Base-by-base conservation (phyloP, 306 rosid species). In the Vicia villosa region DNA sequence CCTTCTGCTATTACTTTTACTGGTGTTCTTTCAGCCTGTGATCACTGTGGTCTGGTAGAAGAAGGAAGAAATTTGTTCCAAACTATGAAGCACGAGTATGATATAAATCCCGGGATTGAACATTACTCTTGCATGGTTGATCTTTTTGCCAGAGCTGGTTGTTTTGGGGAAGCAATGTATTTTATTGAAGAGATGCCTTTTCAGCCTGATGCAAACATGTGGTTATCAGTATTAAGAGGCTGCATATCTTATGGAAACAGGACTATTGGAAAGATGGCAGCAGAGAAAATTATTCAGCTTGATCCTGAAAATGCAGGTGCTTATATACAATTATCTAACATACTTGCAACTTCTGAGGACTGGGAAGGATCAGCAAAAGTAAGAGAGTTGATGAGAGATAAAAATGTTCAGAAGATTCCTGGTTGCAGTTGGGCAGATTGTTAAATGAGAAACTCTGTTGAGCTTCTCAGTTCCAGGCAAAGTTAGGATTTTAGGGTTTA, bases 291-390 rank as follows among this genome's bases (percentile, higher is more conserved):
- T 63, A 63, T 90, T 70, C 77, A 73, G 83, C 83, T 88, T 71
- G 92, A 88, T 70, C 83, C 92, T 40, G 77, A 68, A 52, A 84
- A 86, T 72, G 57, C 92, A 7, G 83, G 88, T 68, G 92, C 92
- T 78, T 88, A 84, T 52, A 81, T 88, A 54, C 97, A 91, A 32
- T 55, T 91, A 58, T 88, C 95, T 36, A 91, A 85, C 72, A 68
- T 86, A 71, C 85, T 84, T 69, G 90, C 95, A 69, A 72, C 84
- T 14, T 70, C 66, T 17, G 86, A 76, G 17, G 95, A 91, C 64
- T 88, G 97, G 97, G 91, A 86, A 83, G 87, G 80, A 76, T 88
- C 92, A 32, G 92, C 81, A 26, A 59, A 78, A 66, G 83, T 86
- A 62, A 75, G 90, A 83, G 75, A 80, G 52, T 14, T 74, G 66